A percentile compares a stretch with the other conserved stretches of the same genome.
phyloP scores from a whole-genome alignment of 306 rosid species.

The Carpinus viminea region DNA sequence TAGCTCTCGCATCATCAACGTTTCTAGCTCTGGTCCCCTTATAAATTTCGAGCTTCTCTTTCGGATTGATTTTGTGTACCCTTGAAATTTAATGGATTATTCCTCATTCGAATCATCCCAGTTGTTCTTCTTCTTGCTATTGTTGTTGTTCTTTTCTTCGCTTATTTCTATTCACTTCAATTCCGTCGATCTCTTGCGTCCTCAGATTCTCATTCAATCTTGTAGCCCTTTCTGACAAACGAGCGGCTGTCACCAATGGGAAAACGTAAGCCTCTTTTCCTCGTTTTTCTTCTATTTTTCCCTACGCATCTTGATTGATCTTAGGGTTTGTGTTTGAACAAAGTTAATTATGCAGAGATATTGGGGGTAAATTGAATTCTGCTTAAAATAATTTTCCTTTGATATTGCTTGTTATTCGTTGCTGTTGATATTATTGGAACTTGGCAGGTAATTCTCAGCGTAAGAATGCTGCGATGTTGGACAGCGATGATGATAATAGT shows the following conservation, averaged over 20 bases:
- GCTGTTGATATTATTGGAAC: slow-evolving; percentile 6
- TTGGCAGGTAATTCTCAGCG: slow-evolving; percentile 74
- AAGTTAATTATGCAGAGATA: background rate
- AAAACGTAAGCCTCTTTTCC: slow-evolving; percentile 66
- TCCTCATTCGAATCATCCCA: slow-evolving; percentile 43
- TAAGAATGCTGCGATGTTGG: slow-evolving; percentile 62
- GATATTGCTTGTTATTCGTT: background rate
- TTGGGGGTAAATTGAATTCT: background rate
- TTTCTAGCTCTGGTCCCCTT: background rate
- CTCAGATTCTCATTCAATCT: slow-evolving; percentile 43
- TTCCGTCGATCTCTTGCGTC: slow-evolving; percentile 36
- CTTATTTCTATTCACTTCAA: slow-evolving; percentile 37
- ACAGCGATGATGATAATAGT: slow-evolving; percentile 76
- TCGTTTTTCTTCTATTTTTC: background rate
- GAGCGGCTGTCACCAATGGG: slow-evolving; percentile 62
- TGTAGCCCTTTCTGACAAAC: slow-evolving; percentile 40
- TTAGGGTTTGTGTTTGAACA: background rate
- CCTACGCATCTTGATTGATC: background rate
- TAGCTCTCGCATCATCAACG: background rate
- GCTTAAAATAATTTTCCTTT: background rate
- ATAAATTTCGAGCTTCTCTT: slow-evolving; percentile 6
- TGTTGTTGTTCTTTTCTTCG: background rate
- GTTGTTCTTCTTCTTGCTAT: background rate
- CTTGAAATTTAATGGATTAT: slow-evolving; percentile 58
- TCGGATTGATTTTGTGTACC: background rate